Base-by-base conservation (phyloP, 257 asterid species). In the Paraleonurus japonicus region DNA sequence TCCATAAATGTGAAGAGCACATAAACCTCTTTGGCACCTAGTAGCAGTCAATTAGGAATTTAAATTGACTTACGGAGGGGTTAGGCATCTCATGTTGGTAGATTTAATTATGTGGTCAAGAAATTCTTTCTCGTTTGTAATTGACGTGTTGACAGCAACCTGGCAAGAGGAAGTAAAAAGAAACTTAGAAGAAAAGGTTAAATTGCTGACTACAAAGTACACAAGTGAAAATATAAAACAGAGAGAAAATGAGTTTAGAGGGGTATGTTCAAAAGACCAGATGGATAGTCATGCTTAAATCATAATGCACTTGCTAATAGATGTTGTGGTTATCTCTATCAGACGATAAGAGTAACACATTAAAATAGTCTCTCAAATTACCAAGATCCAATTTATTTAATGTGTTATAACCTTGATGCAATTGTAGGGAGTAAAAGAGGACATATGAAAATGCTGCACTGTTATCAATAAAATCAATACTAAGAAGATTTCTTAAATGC, bases 61-160 rank as follows among this genome's bases (percentile, higher is more conserved):
- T 20, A 37, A 48, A 65, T 53, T 24, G 66, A 81, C 98, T 86
- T 78, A 94, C 98, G 37, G 88, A 12, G 95, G 91, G 70, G 98
- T 90, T 77, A 93, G 87, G 87, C 98, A 93, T 78, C 83, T 93
- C 97, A 93, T 90, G 87, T 93, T 93, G 84, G 98, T 93, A 24
- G 98, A 90, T 73, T 76, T 88, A 76, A 93, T 90, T 45, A 93
- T 92, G 78, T 93, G 98, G 60, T 90, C 95, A 39, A 93, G 96
- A 45, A 93, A 93, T 75, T 89, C 97, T 81, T 85, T 93, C 83
- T 89, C 98, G 51, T 77, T 83, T 71, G 92, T 82, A 79, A 93
- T 90, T 57, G 89, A 80, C 8, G 98, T 93, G 81, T 93, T 93
- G 32, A 93, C 94, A 58, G 98, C 98, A 81, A 94, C 98, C 98